Evolutionary conservation across 1,139 yeast genomes (phyloP).

Genomic region (Debaryomycetaceae sp.): DNA sequence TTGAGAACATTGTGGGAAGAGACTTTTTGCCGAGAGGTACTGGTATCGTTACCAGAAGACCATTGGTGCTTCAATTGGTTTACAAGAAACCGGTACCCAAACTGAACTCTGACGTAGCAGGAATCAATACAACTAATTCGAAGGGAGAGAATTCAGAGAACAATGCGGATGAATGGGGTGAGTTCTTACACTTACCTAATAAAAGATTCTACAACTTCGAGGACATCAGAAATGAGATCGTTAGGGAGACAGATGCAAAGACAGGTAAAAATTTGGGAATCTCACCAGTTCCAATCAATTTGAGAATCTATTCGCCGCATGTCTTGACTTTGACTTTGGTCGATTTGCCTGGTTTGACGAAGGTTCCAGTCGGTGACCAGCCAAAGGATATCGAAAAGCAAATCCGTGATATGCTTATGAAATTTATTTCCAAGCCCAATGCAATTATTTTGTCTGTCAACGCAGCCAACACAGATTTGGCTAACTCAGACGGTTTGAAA

Average conservation of each 20-base stretch:
- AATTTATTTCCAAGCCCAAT: constrained; percentile 91
- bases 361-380: constrained; percentile 99
- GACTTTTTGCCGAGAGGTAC: constrained; percentile 95
- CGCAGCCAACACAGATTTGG: constrained; percentile 96
- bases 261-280: constrained; percentile 94
- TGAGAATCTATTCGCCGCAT: constrained; percentile 93
- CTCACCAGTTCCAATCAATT: constrained; percentile 86
- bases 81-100: constrained; percentile 52
- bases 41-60: constrained; percentile 94
- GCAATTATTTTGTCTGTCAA: constrained; percentile 94
- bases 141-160: constrained; percentile 59
- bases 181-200: constrained; percentile 88
- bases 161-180: constrained; percentile 96
- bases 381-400: constrained; percentile 96
- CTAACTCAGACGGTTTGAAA: constrained; percentile 94
- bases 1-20: constrained; percentile 92
- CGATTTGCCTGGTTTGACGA: constrained; percentile 96
- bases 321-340: constrained; percentile 93
- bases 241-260: constrained; percentile 87
- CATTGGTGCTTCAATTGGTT: constrained; percentile 77
- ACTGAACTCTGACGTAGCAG: constrained; percentile 24
- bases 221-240: constrained; percentile 87
- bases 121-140: constrained; percentile 33
- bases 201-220: constrained; percentile 86
- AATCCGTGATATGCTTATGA: constrained; percentile 90